Evolutionary conservation across 495 filamentous ascomycete species (phyloP), one percentile per base, ranked within the genome.

Genomic region (Neohortaea acidophila): DNA sequence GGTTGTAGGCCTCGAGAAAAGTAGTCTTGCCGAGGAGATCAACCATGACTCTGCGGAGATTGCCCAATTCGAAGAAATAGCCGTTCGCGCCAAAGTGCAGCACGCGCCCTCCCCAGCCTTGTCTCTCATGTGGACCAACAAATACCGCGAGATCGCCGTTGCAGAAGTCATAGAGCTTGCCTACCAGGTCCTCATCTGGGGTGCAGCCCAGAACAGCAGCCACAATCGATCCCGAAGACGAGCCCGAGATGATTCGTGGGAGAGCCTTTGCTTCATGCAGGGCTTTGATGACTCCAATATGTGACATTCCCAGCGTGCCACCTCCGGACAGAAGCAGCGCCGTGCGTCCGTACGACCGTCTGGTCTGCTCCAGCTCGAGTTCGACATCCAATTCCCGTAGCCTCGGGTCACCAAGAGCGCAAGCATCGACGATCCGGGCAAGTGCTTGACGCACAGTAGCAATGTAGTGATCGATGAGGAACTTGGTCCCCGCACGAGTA

Each of bases 1-100:
- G 75, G 53, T 93, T 92, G 63, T 94, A 94, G 12, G 82, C 84
- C 59, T 96, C 87, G 54, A 85, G 82, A 48, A 96, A 96, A 0
- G 87, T 96, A 44, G 92, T 77, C 44, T 91, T 81, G 7, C 84
- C 84, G 12, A 94, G 62, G 49, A 85, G 64, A 22, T 61, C 63
- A 38, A 70, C 70, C 83, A 94, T 92, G 6, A 86, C 82, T 24
- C 75, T 66, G 1, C 71, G 77, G 23, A 96, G 57, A 53, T 94
- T 72, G 17, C 66, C 67, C 44, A 84, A 87, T 49, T 94, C 85
- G 36, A 86, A 74, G 60, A 86, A 76, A 20, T 76, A 74, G 0
- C 86, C 85, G 47, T 79, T 66, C 38, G 83, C 91, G 28, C 92
- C 55, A 36, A 94, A 75, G 15, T 83, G 68, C 15, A 71, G 68